These are phyloP conservation scores for Tieghemostelium lacteum DNA, from an alignment of 78 protist genomes.

Conservation along the genomic window DNA sequence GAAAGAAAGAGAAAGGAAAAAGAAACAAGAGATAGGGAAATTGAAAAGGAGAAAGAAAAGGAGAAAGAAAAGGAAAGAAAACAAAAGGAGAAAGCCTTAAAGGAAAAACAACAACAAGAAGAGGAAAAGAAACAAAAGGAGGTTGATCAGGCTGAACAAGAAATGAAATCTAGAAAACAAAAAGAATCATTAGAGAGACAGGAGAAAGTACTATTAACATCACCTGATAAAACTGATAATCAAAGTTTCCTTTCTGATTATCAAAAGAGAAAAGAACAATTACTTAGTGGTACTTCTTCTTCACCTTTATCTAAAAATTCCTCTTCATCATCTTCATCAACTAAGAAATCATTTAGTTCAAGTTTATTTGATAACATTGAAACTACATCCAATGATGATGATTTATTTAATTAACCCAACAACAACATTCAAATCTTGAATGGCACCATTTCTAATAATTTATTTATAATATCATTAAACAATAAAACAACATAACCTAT, in stretches of 20 bases:
- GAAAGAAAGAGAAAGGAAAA: constrained; percentile 2
- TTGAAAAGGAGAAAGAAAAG: background rate
- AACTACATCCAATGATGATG: no score
- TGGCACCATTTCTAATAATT: no score
- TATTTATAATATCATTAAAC: no score
- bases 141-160: background rate
- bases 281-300: constrained; percentile 13
- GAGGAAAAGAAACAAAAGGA: constrained; percentile 8
- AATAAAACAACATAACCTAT: no score
- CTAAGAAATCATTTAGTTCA: constrained; percentile 7
- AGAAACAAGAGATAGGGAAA: background rate
- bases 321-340: background rate
- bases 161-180: background rate
- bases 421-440: no score
- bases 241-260: constrained; percentile 42
- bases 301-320: background rate
- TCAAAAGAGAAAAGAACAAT: constrained; percentile 57
- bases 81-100: background rate
- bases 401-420: no score
- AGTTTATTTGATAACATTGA: background rate
- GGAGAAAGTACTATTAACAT: background rate
- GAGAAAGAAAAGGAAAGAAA: constrained; percentile 18
- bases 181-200: constrained; percentile 3
- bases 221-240: background rate
- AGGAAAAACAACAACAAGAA: constrained; percentile 1